Evolutionary conservation across 1,284 basidiomycete genomes (phyloP).

Genomic region (Rhodotorula mucilaginosa): DNA sequence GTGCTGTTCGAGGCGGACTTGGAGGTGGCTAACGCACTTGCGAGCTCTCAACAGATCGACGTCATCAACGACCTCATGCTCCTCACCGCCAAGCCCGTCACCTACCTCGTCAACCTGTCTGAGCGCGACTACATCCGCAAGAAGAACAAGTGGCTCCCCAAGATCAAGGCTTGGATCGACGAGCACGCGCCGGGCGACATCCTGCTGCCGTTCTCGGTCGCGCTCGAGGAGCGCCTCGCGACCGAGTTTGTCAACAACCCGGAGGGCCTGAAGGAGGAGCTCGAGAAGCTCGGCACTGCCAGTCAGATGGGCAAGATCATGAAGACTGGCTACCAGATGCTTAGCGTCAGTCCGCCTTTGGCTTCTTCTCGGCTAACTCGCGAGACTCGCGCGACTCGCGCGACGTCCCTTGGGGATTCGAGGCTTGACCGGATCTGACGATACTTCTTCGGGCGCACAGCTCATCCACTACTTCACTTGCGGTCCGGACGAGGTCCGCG

Average conservation of each 20-base stretch:
- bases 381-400: no score
- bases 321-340: constrained; percentile 78
- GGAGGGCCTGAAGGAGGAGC: constrained; percentile 63
- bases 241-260: constrained; percentile 60
- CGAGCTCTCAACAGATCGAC: constrained; percentile 66
- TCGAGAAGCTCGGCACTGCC: constrained; percentile 67
- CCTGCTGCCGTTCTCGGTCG: constrained; percentile 95
- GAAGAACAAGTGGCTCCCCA: constrained; percentile 99
- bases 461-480: constrained; percentile 96
- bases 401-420: no score
- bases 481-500: constrained; percentile 93
- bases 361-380: no score
- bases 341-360: constrained; percentile 62
- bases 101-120: constrained; percentile 95
- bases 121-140: constrained; percentile 94
- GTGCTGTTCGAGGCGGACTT: not conserved
- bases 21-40: not conserved
- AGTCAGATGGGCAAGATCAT: constrained; percentile 87
- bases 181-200: constrained; percentile 92
- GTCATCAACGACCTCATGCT: constrained; percentile 89
- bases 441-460: constrained; percentile 47
- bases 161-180: constrained; percentile 99
- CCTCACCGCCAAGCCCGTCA: constrained; percentile 95
- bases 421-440: not conserved
- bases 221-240: constrained; percentile 87